Evolutionary conservation across 805 yeast genomes (phyloP).

Genomic region (Pichia cabralensis): DNA sequence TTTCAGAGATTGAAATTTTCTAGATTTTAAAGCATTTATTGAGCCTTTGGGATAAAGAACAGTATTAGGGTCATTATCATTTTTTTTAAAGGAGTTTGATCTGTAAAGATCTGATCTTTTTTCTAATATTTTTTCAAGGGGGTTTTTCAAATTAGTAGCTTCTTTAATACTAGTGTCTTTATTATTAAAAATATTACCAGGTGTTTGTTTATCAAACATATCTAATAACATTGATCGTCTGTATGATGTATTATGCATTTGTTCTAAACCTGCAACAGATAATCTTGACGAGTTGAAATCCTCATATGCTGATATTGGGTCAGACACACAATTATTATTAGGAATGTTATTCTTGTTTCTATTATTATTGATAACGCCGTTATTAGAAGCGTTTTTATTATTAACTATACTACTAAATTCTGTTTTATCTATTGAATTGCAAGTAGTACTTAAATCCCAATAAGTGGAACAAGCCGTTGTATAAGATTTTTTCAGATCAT

Average conservation of each 20-base stretch:
- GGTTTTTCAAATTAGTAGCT: neutral
- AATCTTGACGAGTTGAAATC: slow-evolving; percentile 24
- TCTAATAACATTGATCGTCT: slow-evolving; percentile 33
- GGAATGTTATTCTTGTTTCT: no score
- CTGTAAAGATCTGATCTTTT: no score
- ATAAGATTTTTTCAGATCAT: slow-evolving; percentile 27
- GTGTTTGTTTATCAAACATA: slow-evolving; percentile 21
- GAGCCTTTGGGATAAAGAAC: slow-evolving; percentile 28
- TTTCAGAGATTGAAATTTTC: neutral
- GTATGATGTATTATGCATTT: slow-evolving; percentile 29
- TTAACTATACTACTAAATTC: no score
- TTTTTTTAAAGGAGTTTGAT: no score
- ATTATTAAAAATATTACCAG: slow-evolving; percentile 14
- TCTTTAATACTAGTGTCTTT: neutral
- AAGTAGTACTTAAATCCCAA: no score
- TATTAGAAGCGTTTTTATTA: no score
- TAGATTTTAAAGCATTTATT: slow-evolving; percentile 18
- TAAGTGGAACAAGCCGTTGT: slow-evolving; percentile 22
- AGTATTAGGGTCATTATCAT: slow-evolving; percentile 12
- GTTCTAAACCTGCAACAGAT: slow-evolving; percentile 29
- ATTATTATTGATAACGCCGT: no score
- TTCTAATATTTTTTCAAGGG: neutral
- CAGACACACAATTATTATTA: no score
- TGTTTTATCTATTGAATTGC: no score
- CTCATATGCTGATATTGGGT: slow-evolving; percentile 19